Percentiles rank a stretch among this genome's conserved stretches.
These are phyloP conservation scores for Prunus fruticosa DNA, from an alignment of 306 rosid genomes.

Conservation along the genomic window DNA sequence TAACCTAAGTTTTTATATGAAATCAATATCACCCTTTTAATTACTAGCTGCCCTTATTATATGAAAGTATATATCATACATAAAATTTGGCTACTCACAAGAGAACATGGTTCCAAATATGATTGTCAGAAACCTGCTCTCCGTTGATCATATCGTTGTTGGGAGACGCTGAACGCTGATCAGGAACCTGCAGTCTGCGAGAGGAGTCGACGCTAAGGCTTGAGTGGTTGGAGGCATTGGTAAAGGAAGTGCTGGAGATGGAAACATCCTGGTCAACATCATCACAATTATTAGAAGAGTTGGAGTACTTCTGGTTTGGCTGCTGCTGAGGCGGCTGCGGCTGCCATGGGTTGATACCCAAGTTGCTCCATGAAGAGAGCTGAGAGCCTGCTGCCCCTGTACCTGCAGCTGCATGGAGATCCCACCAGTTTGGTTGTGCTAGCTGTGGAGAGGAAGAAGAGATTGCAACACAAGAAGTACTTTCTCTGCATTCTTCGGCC, in stretches of 20 bases:
- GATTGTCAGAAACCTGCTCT: constrained; percentile 64
- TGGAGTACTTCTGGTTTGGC: constrained; percentile 59
- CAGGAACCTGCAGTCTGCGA: constrained; percentile 33
- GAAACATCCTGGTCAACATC: constrained; percentile 55
- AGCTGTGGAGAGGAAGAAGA: constrained; percentile 20
- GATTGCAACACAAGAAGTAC: constrained; percentile 47
- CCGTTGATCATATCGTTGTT: constrained; percentile 37
- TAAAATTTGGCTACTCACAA: constrained; percentile 43
- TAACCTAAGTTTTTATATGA: background rate
- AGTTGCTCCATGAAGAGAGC: constrained; percentile 47
- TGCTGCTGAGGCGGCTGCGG: background rate
- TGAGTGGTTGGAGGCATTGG: constrained; percentile 80
- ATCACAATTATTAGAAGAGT: constrained; percentile 55
- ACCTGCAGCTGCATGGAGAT: constrained; percentile 26
- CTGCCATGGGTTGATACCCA: constrained; percentile 20
- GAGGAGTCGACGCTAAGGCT: constrained; percentile 64
- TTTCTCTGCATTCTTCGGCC: constrained; percentile 69
- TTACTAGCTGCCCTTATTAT: background rate
- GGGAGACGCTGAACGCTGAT: constrained; percentile 44
- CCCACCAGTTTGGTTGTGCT: constrained; percentile 75
- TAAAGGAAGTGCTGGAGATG: constrained; percentile 63
- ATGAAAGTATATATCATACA: background rate
- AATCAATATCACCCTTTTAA: background rate
- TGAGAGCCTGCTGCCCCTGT: constrained; percentile 9
- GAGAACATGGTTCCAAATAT: constrained; percentile 76